phyloP scores from a whole-genome alignment of 768 basidiomycete species.

The Baorangia bicolor region DNA sequence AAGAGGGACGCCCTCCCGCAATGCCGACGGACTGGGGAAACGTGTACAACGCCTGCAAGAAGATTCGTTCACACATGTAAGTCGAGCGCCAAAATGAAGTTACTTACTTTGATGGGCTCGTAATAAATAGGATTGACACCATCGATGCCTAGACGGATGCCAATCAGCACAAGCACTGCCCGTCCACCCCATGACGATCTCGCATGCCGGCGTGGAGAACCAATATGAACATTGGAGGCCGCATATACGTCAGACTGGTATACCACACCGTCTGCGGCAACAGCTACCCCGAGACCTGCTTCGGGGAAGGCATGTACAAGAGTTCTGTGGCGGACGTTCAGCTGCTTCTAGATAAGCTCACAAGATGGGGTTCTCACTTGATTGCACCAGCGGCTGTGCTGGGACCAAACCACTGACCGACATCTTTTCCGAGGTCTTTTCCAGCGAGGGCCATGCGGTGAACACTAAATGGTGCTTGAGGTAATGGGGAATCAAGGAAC shows the following conservation, averaged over 20 bases:
- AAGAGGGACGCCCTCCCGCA: slow-evolving; percentile 94
- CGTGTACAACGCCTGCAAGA: slow-evolving; percentile 71
- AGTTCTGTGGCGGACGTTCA: slow-evolving; percentile 44
- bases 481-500: slow-evolving; percentile 90
- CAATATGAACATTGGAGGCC: slow-evolving; percentile 51
- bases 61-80: not conserved
- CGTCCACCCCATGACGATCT: slow-evolving; percentile 68
- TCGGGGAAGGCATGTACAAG: slow-evolving; percentile 79
- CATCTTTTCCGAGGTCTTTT: slow-evolving; percentile 91
- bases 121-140: slow-evolving; percentile 96
- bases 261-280: slow-evolving; percentile 79
- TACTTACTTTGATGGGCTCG: slow-evolving; percentile 70
- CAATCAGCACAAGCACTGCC: slow-evolving; percentile 84
- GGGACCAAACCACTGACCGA: slow-evolving; percentile 98
- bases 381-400: slow-evolving; percentile 97
- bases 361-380: slow-evolving; percentile 50
- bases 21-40: slow-evolving; percentile 97
- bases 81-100: not conserved
- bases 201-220: slow-evolving; percentile 32
- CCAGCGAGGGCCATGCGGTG: slow-evolving; percentile 96
- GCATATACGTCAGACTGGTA: slow-evolving; percentile 85
- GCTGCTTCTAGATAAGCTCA: not conserved
- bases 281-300: slow-evolving; percentile 75
- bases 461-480: slow-evolving; percentile 87
- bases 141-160: slow-evolving; percentile 84